Conservation (phyloP, 805 yeast genomes). For the Naumovozyma castellii region DNA sequence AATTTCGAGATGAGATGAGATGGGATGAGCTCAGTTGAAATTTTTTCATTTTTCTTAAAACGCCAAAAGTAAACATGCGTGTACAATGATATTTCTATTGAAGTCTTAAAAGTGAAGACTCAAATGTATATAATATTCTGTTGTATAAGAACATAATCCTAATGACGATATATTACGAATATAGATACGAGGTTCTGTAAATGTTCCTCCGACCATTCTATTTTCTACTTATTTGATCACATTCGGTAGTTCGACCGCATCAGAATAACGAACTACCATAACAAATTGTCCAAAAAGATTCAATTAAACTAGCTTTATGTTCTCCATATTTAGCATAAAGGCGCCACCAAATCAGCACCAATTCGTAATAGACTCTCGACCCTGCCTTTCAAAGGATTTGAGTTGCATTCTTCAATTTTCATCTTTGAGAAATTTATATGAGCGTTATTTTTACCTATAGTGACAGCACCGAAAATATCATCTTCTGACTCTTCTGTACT, state of each 20-base stretch:
- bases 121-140: too few species aligned
- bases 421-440: constrained; percentile 53
- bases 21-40: constrained; percentile 19
- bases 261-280: too few species aligned
- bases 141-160: too few species aligned
- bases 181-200: too few species aligned
- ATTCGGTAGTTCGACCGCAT: too few species aligned
- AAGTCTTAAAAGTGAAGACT: too few species aligned
- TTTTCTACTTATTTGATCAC: too few species aligned
- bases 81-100: not conserved
- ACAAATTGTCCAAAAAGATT: too few species aligned
- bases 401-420: constrained; percentile 56
- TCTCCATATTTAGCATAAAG: constrained; percentile 42
- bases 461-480: constrained; percentile 44
- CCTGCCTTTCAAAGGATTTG: constrained; percentile 71
- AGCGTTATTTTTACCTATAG: constrained; percentile 71
- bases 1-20: constrained; percentile 17
- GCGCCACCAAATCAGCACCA: constrained; percentile 76
- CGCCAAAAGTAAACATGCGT: constrained; percentile 3
- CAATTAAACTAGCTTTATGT: too few species aligned
- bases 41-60: not conserved
- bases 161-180: too few species aligned
- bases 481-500: constrained; percentile 4
- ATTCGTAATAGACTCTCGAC: constrained; percentile 71
- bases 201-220: too few species aligned